phyloP scores from a whole-genome alignment of 306 rosid species.

The Hippophae gyantsensis region DNA sequence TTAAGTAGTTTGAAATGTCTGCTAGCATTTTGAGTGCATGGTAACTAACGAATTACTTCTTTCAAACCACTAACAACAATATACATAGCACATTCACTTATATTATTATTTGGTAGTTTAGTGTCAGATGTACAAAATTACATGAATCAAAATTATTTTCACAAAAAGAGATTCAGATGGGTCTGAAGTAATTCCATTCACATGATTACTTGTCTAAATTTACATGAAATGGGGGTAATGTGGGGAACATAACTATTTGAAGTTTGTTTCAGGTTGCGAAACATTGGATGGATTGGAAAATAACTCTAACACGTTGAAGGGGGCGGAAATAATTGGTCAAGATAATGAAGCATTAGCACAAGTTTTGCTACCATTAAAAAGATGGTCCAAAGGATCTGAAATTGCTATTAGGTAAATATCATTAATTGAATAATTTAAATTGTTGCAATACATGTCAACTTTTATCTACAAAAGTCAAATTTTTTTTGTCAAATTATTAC shows the following conservation, averaged over 20 bases:
- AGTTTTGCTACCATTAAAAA: slow-evolving; percentile 54
- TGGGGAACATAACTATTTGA: not conserved
- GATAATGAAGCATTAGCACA: slow-evolving; percentile 68
- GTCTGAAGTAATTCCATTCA: not conserved
- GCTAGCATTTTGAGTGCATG: too few species aligned
- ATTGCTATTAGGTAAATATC: slow-evolving; percentile 42
- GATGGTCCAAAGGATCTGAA: slow-evolving; percentile 59
- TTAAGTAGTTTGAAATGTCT: too few species aligned
- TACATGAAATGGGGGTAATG: not conserved
- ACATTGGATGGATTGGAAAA: slow-evolving; percentile 65
- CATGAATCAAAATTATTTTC: too few species aligned
- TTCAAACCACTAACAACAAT: too few species aligned
- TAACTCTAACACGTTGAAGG: slow-evolving; percentile 69
- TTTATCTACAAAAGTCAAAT: slow-evolving; percentile 8
- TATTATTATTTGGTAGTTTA: too few species aligned
- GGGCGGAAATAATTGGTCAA: slow-evolving; percentile 67
- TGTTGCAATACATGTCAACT: not conserved
- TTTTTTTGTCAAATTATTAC: slow-evolving; percentile 19
- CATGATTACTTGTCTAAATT: not conserved
- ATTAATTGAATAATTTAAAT: slow-evolving; percentile 8
- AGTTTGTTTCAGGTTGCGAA: slow-evolving; percentile 44
- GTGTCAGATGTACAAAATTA: too few species aligned
- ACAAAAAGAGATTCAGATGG: too few species aligned
- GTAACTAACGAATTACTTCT: too few species aligned
- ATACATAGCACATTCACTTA: too few species aligned